Base-by-base conservation (phyloP, 2,329 filamentous ascomycete species). In the Xylaria sp. region DNA sequence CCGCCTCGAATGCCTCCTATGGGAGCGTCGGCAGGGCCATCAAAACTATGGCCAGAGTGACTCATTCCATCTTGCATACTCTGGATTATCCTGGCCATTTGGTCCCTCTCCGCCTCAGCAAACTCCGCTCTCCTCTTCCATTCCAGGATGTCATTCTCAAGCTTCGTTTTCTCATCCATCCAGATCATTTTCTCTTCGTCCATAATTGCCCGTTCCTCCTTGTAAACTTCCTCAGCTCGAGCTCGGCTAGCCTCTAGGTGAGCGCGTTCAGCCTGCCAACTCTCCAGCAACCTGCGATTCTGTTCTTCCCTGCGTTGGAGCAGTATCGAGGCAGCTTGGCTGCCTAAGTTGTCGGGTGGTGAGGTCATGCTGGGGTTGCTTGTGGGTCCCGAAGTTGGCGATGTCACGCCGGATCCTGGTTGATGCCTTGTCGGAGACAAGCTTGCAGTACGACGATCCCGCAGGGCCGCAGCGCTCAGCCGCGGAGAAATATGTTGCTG, bases 221-320 rank as follows among this genome's bases (percentile, higher is more conserved):
- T 76, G 62, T 82, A 82, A n/a, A 83, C 76, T 63, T 81, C 77
- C 60, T 83, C 81, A 3, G 77, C 80, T 13, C 79, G 76, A 42
- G 76, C 75, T 9, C 80, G 76, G 57, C 78, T 81, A 6, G 78
- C 79, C 62, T 83, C 80, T 51, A 83, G 71, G 51, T 82, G 76
- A 45, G 75, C 77, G 29, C 80, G 76, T 64, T 84, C 80, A 8
- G 77, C 76, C 61, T 80, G 78, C 79, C 79, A 82, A 18, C 76
- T 78, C 53, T 80, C 78, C 20, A 76, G 70, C 48, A 69, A 48
- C 44, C 56, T 63, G 38, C 66, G 59, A 48, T 58, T 66, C 48
- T 71, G 64, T 17, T 66, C 62, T 22, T 67, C 65, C 51, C 59
- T 63, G 4, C 62, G 65, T 24, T 61, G 64, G 39, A 67, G 58